These are phyloP conservation scores for Penicillium sp. DNA, from an alignment of 2,329 filamentous ascomycete species.

Conservation along the genomic window DNA sequence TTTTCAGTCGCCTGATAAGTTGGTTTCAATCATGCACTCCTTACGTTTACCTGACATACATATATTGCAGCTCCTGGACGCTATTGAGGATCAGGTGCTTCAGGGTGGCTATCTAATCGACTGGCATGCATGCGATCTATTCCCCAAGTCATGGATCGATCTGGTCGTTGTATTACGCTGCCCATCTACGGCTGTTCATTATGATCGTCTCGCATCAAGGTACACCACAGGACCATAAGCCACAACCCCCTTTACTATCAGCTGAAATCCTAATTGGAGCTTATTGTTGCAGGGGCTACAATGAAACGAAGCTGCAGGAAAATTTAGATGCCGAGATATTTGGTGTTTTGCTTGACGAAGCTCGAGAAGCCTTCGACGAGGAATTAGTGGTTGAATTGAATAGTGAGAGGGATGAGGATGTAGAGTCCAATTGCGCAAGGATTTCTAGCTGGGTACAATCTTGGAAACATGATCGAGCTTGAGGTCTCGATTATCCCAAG, in stretches of 20 bases:
- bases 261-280: too few relatives aligned
- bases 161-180: slow-evolving; percentile 78
- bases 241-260: too few relatives aligned
- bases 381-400: slow-evolving; percentile 80
- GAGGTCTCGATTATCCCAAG: too few relatives aligned
- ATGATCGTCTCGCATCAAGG: slow-evolving; percentile 72
- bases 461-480: too few relatives aligned
- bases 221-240: too few relatives aligned
- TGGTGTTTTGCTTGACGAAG: slow-evolving; percentile 85
- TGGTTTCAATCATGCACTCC: too few relatives aligned
- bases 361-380: slow-evolving; percentile 72
- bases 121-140: slow-evolving; percentile 96
- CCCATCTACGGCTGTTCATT: slow-evolving; percentile 68
- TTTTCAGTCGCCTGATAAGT: too few relatives aligned
- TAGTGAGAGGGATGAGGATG: slow-evolving; percentile 72
- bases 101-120: slow-evolving; percentile 82
- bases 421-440: slow-evolving; percentile 82
- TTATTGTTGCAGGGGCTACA: slow-evolving; percentile 79
- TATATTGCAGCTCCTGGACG: slow-evolving; percentile 77
- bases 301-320: slow-evolving; percentile 80
- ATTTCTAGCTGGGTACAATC: too few relatives aligned
- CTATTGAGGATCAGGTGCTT: slow-evolving; percentile 71
- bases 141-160: slow-evolving; percentile 88
- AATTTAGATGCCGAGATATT: slow-evolving; percentile 97
- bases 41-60: too few relatives aligned